Percentiles rank a stretch among this genome's conserved stretches.
Evolutionary conservation across 2,329 filamentous ascomycete genomes (phyloP).

Genomic region (Fonsecaea multimorphosa): DNA sequence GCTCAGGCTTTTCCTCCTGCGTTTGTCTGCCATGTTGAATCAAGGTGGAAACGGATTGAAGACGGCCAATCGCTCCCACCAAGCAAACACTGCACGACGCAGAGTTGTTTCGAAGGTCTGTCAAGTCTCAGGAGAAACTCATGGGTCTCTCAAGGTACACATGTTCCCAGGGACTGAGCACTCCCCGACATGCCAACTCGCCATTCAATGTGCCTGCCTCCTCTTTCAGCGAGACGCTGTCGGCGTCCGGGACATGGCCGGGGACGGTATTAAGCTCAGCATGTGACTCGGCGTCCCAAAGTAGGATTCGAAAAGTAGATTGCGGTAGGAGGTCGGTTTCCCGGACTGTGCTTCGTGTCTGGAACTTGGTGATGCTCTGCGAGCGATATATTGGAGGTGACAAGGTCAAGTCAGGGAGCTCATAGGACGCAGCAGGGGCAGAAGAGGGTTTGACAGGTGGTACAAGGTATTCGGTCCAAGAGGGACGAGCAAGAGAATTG

Average conservation of each 20-base stretch:
- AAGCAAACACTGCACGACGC: conserved; percentile 23
- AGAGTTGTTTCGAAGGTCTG: conserved; percentile 17
- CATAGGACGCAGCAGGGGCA: conserved; percentile 20
- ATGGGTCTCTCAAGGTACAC: conserved; percentile 16
- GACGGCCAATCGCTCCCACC: conserved; percentile 12
- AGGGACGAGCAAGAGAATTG: neutral
- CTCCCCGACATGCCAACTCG: conserved; percentile 16
- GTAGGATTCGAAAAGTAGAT: conserved; percentile 3
- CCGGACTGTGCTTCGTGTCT: conserved; percentile 25
- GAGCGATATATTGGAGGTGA: conserved; percentile 25
- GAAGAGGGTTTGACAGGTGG: conserved; percentile 18
- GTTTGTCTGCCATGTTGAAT: conserved; percentile 40
- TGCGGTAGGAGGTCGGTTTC: conserved; percentile 13
- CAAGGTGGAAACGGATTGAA: conserved; percentile 8
- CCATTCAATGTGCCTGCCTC: conserved; percentile 22
- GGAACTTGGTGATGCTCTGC: conserved; percentile 24
- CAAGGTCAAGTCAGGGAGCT: conserved; percentile 5
- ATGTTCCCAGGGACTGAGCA: conserved; percentile 20
- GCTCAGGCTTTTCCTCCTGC: conserved; percentile 45
- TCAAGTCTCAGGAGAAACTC: conserved; percentile 17
- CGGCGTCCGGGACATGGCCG: conserved; percentile 14
- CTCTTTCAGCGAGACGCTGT: conserved; percentile 15
- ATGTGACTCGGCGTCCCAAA: conserved; percentile 6
- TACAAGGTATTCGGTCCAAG: conserved; percentile 17
- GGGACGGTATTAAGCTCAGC: conserved; percentile 6